phyloP scores from a whole-genome alignment of 371 early-diverging fungal species.

The Batrachochytrium dendrobatidis region DNA sequence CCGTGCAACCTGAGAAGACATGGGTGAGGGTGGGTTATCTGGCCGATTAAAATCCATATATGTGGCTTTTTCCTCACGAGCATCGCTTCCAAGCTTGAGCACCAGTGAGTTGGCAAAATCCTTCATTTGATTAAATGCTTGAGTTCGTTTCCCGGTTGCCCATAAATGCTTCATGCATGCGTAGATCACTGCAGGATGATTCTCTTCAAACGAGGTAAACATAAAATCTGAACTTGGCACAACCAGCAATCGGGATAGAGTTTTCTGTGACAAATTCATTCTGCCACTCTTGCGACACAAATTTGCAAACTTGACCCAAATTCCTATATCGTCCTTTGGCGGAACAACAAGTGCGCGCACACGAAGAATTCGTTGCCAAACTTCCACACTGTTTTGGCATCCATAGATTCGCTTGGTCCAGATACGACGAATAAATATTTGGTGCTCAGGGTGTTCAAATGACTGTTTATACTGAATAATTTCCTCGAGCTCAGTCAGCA shows the following conservation, averaged over 20 bases:
- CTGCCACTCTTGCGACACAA: slow-evolving; percentile 88
- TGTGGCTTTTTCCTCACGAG: not conserved
- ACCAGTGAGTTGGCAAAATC: slow-evolving; percentile 44
- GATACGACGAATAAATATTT: slow-evolving; percentile 68
- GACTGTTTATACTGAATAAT: slow-evolving; percentile 83
- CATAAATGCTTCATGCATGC: slow-evolving; percentile 93
- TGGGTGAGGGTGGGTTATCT: not conserved
- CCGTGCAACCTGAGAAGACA: slow-evolving; percentile 54
- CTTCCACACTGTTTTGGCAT: slow-evolving; percentile 88
- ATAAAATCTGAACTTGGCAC: not conserved
- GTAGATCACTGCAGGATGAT: slow-evolving; percentile 79
- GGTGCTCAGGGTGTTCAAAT: slow-evolving; percentile 73
- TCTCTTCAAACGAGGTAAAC: slow-evolving; percentile 5
- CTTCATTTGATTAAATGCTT: slow-evolving; percentile 35
- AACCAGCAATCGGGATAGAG: slow-evolving; percentile 56
- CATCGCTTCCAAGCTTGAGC: slow-evolving; percentile 34
- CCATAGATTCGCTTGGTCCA: slow-evolving; percentile 82
- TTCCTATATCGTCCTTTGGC: slow-evolving; percentile 87
- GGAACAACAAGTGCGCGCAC: slow-evolving; percentile 84
- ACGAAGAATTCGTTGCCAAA: slow-evolving; percentile 89
- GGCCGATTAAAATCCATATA: too few species aligned
- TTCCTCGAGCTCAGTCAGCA: slow-evolving; percentile 96
- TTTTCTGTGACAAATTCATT: slow-evolving; percentile 74
- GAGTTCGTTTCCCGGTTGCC: slow-evolving; percentile 59
- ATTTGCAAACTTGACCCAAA: slow-evolving; percentile 94